These are phyloP conservation scores for Macrotyloma uniflorum DNA, from an alignment of 306 rosid genomes.

Conservation along the genomic window DNA sequence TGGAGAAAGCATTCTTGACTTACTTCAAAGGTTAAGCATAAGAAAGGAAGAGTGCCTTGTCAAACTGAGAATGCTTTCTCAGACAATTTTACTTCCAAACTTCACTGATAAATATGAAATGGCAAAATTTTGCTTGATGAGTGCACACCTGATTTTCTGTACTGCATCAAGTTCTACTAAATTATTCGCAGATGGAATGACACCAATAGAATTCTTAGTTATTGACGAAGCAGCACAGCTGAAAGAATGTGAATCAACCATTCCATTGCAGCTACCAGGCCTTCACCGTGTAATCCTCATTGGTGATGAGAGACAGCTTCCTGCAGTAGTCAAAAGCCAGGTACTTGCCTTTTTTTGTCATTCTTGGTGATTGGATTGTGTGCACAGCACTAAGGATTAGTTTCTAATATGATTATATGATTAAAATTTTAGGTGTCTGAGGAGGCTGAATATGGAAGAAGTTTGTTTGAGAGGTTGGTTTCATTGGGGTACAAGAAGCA, in stretches of 20 bases:
- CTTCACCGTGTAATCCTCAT: conserved; percentile 48
- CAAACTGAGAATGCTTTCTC: conserved; percentile 37
- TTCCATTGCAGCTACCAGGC: conserved; percentile 56
- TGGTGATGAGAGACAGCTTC: conserved; percentile 63
- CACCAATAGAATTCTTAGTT: conserved; percentile 43
- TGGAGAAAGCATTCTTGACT: neutral
- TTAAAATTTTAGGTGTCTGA: conserved; percentile 30
- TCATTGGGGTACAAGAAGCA: conserved; percentile 36
- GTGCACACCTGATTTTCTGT: conserved; percentile 57
- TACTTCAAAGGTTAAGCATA: conserved; percentile 9
- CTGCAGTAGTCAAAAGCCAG: conserved; percentile 61
- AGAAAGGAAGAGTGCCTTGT: conserved; percentile 4
- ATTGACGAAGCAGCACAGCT: conserved; percentile 69
- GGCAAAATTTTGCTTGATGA: conserved; percentile 43
- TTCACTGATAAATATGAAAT: neutral
- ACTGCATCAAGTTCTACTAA: conserved; percentile 53
- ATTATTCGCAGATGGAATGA: conserved; percentile 20
- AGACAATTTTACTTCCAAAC: conserved; percentile 22
- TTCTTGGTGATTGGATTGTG: conserved; percentile 14
- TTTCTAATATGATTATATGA: neutral
- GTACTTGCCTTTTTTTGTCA: conserved; percentile 32
- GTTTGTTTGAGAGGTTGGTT: conserved; percentile 48
- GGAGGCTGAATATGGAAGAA: conserved; percentile 50
- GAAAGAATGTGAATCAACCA: conserved; percentile 62
- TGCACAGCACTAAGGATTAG: neutral